Evolutionary conservation across 1,284 basidiomycete genomes (phyloP).

Genomic region (Porphyrellus sp.): DNA sequence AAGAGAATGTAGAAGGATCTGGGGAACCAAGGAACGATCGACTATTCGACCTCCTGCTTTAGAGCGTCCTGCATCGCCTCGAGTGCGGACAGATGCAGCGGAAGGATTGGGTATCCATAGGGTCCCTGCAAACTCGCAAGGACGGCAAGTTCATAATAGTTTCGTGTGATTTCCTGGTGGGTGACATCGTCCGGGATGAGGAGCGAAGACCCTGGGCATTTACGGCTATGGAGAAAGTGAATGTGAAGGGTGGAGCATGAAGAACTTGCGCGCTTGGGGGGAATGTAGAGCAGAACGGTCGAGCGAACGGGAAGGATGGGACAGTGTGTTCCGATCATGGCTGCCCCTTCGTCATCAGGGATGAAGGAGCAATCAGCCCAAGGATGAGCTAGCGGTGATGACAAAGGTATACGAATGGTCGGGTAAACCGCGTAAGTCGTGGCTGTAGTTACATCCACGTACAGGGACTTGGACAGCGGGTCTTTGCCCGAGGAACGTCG

Average conservation of each 20-base stretch:
- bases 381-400: constrained; percentile 26
- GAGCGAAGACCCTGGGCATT: constrained; percentile 41
- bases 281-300: constrained; percentile 56
- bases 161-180: constrained; percentile 58
- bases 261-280: constrained; percentile 18
- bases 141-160: constrained; percentile 63
- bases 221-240: constrained; percentile 53
- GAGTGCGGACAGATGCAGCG: constrained; percentile 48
- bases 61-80: constrained; percentile 48
- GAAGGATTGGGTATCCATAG: constrained; percentile 44
- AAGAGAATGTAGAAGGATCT: neutral
- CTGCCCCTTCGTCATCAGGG: constrained; percentile 33
- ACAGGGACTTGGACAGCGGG: constrained; percentile 33
- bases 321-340: constrained; percentile 31
- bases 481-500: constrained; percentile 28
- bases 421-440: constrained; percentile 52
- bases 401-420: constrained; percentile 39
- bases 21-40: neutral
- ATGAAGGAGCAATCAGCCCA: constrained; percentile 28
- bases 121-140: constrained; percentile 53
- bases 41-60: constrained; percentile 26
- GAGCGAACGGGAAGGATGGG: constrained; percentile 53
- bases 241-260: constrained; percentile 50
- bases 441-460: constrained; percentile 44
- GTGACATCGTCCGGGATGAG: constrained; percentile 39